Conservation (phyloP, 2,329 filamentous ascomycete species). For the Fusarium devonianum region DNA sequence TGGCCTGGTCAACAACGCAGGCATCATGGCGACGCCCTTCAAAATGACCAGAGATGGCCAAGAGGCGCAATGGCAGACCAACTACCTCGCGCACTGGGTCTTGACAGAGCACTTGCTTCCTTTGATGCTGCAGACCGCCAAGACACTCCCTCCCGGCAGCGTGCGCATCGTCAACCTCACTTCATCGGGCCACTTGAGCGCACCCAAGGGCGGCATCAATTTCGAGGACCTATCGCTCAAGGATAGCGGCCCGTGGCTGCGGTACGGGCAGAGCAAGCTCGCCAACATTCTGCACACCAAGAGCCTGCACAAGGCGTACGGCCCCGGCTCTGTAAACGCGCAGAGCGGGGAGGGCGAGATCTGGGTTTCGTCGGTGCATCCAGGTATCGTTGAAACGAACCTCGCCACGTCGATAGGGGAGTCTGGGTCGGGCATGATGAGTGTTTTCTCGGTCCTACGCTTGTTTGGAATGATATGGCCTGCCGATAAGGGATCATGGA, state of each 20-base stretch:
- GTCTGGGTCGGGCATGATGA: not conserved
- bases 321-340: slow-evolving; percentile 13
- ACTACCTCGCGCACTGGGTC: slow-evolving; percentile 30
- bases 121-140: slow-evolving; percentile 25
- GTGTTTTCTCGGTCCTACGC: not conserved
- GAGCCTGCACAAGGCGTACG: slow-evolving; percentile 19
- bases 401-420: too few relatives aligned
- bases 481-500: slow-evolving; percentile 29
- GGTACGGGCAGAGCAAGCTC: slow-evolving; percentile 32
- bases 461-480: slow-evolving; percentile 4
- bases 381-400: slow-evolving; percentile 24
- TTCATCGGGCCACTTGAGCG: slow-evolving; percentile 17
- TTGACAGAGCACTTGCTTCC: slow-evolving; percentile 22
- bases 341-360: slow-evolving; percentile 16
- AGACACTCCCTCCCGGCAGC: not conserved
- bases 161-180: slow-evolving; percentile 31
- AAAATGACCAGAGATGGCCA: slow-evolving; percentile 16
- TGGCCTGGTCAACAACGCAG: slow-evolving; percentile 29
- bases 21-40: slow-evolving; percentile 26
- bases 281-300: slow-evolving; percentile 31
- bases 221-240: slow-evolving; percentile 8
- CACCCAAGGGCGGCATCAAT: slow-evolving; percentile 25
- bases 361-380: slow-evolving; percentile 25
- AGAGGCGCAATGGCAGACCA: slow-evolving; percentile 32
- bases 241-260: not conserved